Base-by-base conservation (phyloP, 192 early-diverging fungal species). In the Coemansia sp. region DNA sequence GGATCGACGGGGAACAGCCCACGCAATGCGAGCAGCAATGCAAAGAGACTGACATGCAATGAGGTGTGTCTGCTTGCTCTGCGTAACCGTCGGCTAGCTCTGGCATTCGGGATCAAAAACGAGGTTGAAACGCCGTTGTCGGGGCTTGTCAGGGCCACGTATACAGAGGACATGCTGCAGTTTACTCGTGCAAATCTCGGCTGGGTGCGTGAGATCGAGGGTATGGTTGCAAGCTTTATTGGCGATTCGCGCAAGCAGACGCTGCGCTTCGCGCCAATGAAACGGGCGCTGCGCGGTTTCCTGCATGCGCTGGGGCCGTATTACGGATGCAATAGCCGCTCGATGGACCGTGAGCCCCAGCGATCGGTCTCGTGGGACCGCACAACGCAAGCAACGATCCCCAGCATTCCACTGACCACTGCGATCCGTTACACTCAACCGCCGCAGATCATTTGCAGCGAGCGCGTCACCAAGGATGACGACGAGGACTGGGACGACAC, bases 81-180 rank as follows among this genome's bases (percentile, higher is more conserved):
- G 70, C 89, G 96, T 35, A 95, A 96, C 76, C 85, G 88, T 20
- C 69, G 85, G 18, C 78, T 98, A 12, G 94, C 95, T 0, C 76
- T 87, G 36, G 96, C 96, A 0, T 67, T 98, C 33, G 88, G 93
- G 23, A 77, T 91, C 18, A 68, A 75, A 2, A 85, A 89, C n/a
- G 72, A 67, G 11, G 73, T 62, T 12, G 76, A 77, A 6, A 69
- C 72, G 3, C 76, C 76, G 35, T 46, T 78, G 46, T 63, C 69
- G 4, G 75, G 81, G 18, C 72, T 84, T 35, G 69, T 75, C 8
- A 43, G 74, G 53, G n/a, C 75, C 81, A 39, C 78, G 68, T 64
- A 93, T 85, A 49, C 85, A 74, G 55, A 88, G 81, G 85, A 86
- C 11, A 74, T 98, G 35, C 66, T 95, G 53, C 86, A 87, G 56